Conservation (phyloP, 495 filamentous ascomycete genomes). For the Lophiostoma macrostomum region DNA sequence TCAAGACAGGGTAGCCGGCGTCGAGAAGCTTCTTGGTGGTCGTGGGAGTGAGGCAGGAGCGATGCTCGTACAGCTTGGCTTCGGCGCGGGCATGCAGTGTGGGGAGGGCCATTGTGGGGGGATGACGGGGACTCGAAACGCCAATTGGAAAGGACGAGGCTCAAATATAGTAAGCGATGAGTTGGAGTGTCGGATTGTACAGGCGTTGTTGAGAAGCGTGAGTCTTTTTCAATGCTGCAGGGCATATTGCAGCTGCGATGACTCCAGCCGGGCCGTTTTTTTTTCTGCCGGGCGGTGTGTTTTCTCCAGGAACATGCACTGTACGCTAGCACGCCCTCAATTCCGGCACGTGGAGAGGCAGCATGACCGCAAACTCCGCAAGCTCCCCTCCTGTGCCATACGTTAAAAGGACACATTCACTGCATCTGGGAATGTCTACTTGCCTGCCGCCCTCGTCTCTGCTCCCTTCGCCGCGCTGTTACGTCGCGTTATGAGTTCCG, state of each 20-base stretch:
- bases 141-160: slow-evolving; percentile 22
- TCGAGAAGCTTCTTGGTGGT: slow-evolving; percentile 76
- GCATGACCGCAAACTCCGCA: slow-evolving; percentile 8
- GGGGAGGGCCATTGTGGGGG: slow-evolving; percentile 32
- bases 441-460: background rate
- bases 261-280: no score
- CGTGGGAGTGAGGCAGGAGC: slow-evolving; percentile 55
- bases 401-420: background rate
- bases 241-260: no score
- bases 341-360: slow-evolving; percentile 9
- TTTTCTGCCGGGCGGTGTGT: no score
- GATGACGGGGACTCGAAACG: background rate
- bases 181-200: no score
- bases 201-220: no score
- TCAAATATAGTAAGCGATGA: no score
- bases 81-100: slow-evolving; percentile 43
- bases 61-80: slow-evolving; percentile 41
- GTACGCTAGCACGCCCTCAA: no score
- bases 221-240: no score
- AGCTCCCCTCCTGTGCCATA: background rate
- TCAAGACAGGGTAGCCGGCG: slow-evolving; percentile 74
- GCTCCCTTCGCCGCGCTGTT: background rate
- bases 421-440: no score
- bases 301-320: no score
- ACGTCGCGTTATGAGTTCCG: background rate